A percentile compares a stretch with the other conserved stretches of the same genome.
Conservation (phyloP, 2,329 filamentous ascomycete genomes). For the Cladophialophora yegresii region DNA sequence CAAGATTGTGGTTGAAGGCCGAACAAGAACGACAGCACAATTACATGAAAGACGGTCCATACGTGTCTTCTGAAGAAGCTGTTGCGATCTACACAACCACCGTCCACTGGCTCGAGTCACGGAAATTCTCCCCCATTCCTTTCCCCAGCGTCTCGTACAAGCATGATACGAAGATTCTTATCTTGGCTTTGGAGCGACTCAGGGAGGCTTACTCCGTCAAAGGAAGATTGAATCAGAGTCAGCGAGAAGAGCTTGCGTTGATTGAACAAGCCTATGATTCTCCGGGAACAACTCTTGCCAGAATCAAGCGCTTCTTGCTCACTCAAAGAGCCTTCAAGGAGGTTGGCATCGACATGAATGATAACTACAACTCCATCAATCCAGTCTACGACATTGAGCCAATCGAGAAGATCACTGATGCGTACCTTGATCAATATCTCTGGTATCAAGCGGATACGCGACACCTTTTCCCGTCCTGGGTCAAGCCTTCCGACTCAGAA, state of each 20-base stretch:
- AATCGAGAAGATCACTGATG: slow-evolving; percentile 99
- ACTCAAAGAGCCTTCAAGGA: slow-evolving; percentile 99
- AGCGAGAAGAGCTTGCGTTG: slow-evolving; percentile 91
- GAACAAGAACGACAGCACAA: slow-evolving; percentile 99
- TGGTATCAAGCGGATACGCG: slow-evolving; percentile 99
- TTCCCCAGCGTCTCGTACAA: slow-evolving; percentile 99
- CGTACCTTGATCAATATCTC: slow-evolving; percentile 95
- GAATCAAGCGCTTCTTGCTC: slow-evolving; percentile 95
- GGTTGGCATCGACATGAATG: slow-evolving; percentile 99
- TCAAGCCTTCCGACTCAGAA: slow-evolving; percentile 97
- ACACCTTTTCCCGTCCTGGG: slow-evolving; percentile 96
- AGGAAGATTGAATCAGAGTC: slow-evolving; percentile 92
- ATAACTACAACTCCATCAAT: slow-evolving; percentile 99
- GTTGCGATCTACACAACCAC: slow-evolving; percentile 99
- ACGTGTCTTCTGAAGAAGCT: slow-evolving; percentile 96
- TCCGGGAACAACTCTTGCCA: slow-evolving; percentile 88
- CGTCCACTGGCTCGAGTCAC: slow-evolving; percentile 96
- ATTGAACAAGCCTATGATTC: slow-evolving; percentile 99
- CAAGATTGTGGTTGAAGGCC: slow-evolving; percentile 93
- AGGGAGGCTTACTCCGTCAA: slow-evolving; percentile 98
- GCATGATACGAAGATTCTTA: slow-evolving; percentile 98
- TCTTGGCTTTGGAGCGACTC: slow-evolving; percentile 87
- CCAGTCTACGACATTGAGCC: slow-evolving; percentile 98
- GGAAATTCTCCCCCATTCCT: slow-evolving; percentile 97
- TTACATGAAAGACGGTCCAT: slow-evolving; percentile 98